Base-by-base conservation (phyloP, 352 stramenopile species). In the Elongisporangium prolatum region DNA sequence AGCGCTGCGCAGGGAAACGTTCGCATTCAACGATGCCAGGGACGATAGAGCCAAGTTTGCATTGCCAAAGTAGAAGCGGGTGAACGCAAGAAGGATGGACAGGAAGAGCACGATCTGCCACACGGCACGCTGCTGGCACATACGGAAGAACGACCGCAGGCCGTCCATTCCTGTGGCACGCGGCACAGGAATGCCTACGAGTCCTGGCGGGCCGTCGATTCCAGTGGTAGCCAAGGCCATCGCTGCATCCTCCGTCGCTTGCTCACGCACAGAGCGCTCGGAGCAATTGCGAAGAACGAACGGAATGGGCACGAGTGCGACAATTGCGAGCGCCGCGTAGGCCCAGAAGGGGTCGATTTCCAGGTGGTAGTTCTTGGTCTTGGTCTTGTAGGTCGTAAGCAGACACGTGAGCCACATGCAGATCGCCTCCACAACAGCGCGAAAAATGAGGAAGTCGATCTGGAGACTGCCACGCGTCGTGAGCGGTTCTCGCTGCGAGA, bases 91-190 rank as follows among this genome's bases (percentile, higher is more conserved):
- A 50, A 84, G 18, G 48, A 91, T 63, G 28, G 75, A 84, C 58
- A 88, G 59, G 64, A 88, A 90, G 38, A 88, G 65, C 64, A 88
- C 78, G 50, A 91, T 77, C 60, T 89, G 81, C 81, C 81, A 91
- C 67, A 91, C 69, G 50, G 81, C 78, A 21, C 78, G 78, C 60
- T 91, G 81, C 64, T 88, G 75, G 44, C 73, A 84, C 78, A 91
- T 86, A 51, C 78, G 72, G 55, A 87, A 80, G 61, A 91, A 79
- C 18, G 68, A 55, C 25, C 56, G 52, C 7, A 76, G 65, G 21
- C 65, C 65, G 47, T 65, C 71, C 10, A 52, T 63, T 17, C 57
- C 50, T 4, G 50, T 58, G 4, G 53, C 34, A 13, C 50, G 1
- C 56, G 56, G 21, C 50, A 28, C 25, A n/a, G 21, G 52, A 53